Conservation (phyloP, 1,284 basidiomycete genomes). For the Anthracocystis setariae region DNA sequence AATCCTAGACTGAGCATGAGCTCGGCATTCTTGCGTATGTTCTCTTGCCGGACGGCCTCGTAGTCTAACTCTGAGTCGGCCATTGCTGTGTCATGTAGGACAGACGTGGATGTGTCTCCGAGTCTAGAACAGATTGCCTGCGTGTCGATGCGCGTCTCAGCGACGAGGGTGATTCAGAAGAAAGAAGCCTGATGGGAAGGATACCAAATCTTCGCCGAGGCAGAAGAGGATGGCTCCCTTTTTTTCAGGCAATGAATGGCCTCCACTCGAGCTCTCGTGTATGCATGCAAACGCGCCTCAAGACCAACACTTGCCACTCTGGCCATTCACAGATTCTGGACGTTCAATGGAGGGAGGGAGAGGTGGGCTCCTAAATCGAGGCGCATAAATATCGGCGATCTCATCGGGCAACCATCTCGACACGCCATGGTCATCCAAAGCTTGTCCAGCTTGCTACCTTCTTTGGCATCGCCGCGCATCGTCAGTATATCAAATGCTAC, state of each 20-base stretch:
- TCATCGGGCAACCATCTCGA: not conserved
- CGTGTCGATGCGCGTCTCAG: not conserved
- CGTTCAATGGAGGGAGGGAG: too few species aligned
- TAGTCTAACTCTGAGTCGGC: slow-evolving; percentile 49
- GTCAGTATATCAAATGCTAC: too few species aligned
- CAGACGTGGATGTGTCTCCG: too few species aligned
- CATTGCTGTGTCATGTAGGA: slow-evolving; percentile 19
- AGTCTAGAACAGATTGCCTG: not conserved
- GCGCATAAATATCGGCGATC: slow-evolving; percentile 17
- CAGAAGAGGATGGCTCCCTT: not conserved
- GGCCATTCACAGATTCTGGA: too few species aligned
- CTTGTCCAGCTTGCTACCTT: too few species aligned
- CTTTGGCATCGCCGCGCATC: too few species aligned
- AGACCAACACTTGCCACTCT: slow-evolving; percentile 7
- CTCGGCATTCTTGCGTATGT: slow-evolving; percentile 67
- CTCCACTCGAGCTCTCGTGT: slow-evolving; percentile 8
- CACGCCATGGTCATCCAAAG: too few species aligned
- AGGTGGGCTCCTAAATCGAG: too few species aligned
- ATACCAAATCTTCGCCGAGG: too few species aligned
- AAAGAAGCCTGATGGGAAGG: too few species aligned
- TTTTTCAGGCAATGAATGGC: not conserved
- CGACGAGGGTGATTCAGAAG: too few species aligned
- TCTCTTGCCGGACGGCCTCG: slow-evolving; percentile 62
- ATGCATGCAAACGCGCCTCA: slow-evolving; percentile 7
- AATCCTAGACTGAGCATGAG: slow-evolving; percentile 53